Percentiles rank a stretch among this genome's conserved stretches.
Conservation (phyloP, 495 filamentous ascomycete genomes). For the Parathielavia hyrcaniae region DNA sequence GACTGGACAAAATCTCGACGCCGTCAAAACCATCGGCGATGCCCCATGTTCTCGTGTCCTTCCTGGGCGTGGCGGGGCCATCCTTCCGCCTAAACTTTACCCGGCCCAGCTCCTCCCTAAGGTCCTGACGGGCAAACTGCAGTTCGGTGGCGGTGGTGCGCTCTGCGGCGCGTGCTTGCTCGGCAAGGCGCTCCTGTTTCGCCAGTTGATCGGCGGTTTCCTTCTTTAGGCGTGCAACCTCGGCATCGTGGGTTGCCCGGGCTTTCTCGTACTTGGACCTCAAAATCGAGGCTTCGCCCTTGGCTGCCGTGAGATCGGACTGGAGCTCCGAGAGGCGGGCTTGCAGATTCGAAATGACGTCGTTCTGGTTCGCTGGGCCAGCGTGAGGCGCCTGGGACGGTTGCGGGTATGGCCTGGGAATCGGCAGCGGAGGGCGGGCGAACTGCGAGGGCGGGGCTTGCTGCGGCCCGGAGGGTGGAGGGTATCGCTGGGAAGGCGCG, state of each 20-base stretch:
- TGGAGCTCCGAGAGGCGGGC: conserved; percentile 35
- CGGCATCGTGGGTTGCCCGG: conserved; percentile 36
- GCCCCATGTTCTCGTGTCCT: conserved; percentile 37
- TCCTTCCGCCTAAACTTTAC: conserved; percentile 37
- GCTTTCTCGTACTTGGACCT: conserved; percentile 47
- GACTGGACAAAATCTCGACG: conserved; percentile 44
- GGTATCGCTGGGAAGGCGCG: conserved; percentile 24
- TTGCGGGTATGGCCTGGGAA: conserved; percentile 18
- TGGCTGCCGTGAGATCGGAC: conserved; percentile 39
- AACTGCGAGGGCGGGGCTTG: conserved; percentile 27
- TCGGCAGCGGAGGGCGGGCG: conserved; percentile 16
- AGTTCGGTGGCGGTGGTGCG: conserved; percentile 45
- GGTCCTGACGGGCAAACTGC: conserved; percentile 47
- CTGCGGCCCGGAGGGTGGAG: conserved; percentile 13
- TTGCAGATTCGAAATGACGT: conserved; percentile 28
- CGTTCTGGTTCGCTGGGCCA: conserved; percentile 15
- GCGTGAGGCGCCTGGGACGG: conserved; percentile 17
- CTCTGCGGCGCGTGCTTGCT: conserved; percentile 43
- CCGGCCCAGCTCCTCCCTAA: conserved; percentile 44
- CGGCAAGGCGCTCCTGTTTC: conserved; percentile 41
- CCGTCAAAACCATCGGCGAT: conserved; percentile 51
- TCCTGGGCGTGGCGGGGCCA: conserved; percentile 42
- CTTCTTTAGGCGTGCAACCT: conserved; percentile 41
- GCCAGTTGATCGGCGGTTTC: conserved; percentile 42
- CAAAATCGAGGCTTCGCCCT: conserved; percentile 49